Conservation (phyloP, 306 rosid species). For the Sicyos edulis region DNA sequence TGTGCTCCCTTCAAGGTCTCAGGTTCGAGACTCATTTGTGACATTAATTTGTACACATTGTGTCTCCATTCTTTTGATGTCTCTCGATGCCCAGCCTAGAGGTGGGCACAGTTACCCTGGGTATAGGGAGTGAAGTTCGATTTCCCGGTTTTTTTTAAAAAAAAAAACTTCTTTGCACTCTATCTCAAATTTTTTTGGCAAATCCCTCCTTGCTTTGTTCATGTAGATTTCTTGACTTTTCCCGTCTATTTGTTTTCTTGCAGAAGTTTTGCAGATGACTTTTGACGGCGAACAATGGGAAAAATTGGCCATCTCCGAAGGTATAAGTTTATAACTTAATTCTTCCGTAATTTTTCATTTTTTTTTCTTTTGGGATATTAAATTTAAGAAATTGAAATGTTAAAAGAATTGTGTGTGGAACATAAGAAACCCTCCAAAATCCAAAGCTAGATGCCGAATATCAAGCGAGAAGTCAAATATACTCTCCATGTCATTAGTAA, state of each 20-base stretch:
- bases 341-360: background rate
- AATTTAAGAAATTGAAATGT: background rate
- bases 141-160: too few species aligned
- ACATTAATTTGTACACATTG: too few species aligned
- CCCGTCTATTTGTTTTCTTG: slow-evolving; percentile 30
- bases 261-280: slow-evolving; percentile 80
- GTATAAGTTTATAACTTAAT: slow-evolving; percentile 38
- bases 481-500: background rate
- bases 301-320: slow-evolving; percentile 51
- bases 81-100: too few species aligned
- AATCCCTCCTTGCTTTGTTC: background rate
- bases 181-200: too few species aligned
- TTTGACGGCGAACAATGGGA: slow-evolving; percentile 49
- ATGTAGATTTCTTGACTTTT: slow-evolving; percentile 23
- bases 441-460: background rate
- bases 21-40: too few species aligned
- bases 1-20: too few species aligned
- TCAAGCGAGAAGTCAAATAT: background rate
- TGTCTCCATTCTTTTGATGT: too few species aligned
- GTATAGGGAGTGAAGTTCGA: too few species aligned
- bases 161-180: too few species aligned
- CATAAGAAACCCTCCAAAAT: slow-evolving; percentile 2
- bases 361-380: background rate
- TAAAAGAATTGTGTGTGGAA: background rate
- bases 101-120: too few species aligned